Conservation (phyloP, 2,329 filamentous ascomycete genomes). For the Exophiala viscosa region DNA sequence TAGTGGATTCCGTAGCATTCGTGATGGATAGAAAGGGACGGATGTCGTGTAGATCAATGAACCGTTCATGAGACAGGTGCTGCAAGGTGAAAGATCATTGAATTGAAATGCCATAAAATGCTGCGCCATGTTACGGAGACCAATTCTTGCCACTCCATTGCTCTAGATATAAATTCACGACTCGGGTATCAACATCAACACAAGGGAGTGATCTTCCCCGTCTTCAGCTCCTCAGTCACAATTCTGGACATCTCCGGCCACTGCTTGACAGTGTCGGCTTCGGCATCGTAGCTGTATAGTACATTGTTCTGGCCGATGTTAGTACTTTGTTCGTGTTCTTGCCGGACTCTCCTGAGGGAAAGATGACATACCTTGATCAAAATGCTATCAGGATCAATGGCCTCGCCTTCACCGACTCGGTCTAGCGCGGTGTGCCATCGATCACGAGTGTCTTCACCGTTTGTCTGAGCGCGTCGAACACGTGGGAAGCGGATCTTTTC, state of each 20-base stretch:
- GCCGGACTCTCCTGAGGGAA: not conserved
- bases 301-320: conserved; percentile 40
- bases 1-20: not conserved
- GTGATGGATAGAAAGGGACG: no score
- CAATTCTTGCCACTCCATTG: no score
- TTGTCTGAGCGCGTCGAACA: conserved; percentile 48
- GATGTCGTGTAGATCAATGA: no score
- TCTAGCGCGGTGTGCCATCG: conserved; percentile 50
- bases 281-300: conserved; percentile 47
- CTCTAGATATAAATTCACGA: no score
- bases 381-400: conserved; percentile 45
- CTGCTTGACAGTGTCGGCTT: conserved; percentile 41
- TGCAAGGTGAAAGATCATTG: no score
- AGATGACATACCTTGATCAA: conserved; percentile 37
- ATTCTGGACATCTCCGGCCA: conserved; percentile 42
- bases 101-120: no score
- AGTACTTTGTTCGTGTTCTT: not conserved
- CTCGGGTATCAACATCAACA: conserved; percentile 27
- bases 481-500: conserved; percentile 32
- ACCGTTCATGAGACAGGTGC: no score
- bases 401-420: conserved; percentile 46
- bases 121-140: no score
- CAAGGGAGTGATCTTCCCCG: conserved; percentile 40
- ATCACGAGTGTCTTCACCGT: conserved; percentile 46
- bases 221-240: conserved; percentile 37